Conservation (phyloP, 2,329 filamentous ascomycete species). For the Corinectria fuckeliana region DNA sequence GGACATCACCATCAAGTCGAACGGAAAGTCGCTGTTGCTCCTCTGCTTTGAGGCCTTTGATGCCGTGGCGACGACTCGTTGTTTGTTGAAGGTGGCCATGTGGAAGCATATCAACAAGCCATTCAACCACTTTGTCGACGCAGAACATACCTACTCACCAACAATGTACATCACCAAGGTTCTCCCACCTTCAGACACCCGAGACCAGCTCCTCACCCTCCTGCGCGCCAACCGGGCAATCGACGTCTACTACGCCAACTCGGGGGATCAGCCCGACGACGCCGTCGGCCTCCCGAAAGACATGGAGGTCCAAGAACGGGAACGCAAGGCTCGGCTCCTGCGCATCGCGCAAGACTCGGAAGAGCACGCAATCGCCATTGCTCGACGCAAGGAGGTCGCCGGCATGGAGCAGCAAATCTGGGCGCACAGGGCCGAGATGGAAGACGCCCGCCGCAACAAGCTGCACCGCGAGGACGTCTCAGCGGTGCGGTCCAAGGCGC, state of each 20-base stretch:
- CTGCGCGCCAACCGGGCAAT: conserved; percentile 59
- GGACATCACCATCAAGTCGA: conserved; percentile 60
- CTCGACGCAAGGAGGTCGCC: conserved; percentile 59
- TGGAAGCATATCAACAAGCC: conserved; percentile 70
- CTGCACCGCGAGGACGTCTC: conserved; percentile 54
- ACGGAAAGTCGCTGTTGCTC: conserved; percentile 65
- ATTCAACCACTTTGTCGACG: conserved; percentile 61
- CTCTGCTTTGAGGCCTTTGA: conserved; percentile 65
- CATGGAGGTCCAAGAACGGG: conserved; percentile 56
- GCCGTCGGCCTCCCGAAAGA: conserved; percentile 59
- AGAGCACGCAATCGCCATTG: conserved; percentile 56
- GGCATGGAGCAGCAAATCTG: conserved; percentile 58
- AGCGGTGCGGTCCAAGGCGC: conserved; percentile 52
- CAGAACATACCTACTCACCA: conserved; percentile 65
- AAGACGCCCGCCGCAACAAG: conserved; percentile 57
- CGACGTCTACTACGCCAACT: conserved; percentile 62
- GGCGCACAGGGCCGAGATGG: conserved; percentile 56
- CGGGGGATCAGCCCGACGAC: conserved; percentile 60
- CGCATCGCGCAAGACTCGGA: conserved; percentile 55
- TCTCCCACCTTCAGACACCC: conserved; percentile 47
- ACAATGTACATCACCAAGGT: conserved; percentile 66
- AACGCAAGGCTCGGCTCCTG: conserved; percentile 54
- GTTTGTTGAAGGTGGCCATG: conserved; percentile 67
- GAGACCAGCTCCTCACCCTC: conserved; percentile 53
- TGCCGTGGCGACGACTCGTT: conserved; percentile 60